A percentile compares a stretch with the other conserved stretches of the same genome.
Evolutionary conservation across 805 yeast species (phyloP).

Genomic region (Candida hispaniensis): DNA sequence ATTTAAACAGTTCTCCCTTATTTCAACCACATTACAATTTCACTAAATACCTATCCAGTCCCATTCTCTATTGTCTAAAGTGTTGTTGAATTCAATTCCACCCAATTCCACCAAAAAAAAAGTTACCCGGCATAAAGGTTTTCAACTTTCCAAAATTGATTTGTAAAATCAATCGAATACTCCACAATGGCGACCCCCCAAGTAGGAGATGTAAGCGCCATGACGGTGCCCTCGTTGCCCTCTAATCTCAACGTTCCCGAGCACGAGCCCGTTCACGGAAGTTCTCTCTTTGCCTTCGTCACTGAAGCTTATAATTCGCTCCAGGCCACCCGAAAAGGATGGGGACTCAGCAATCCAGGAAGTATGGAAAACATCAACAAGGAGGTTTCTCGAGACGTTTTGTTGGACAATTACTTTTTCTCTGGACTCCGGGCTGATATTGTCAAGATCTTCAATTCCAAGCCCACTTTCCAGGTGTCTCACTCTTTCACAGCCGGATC

Average conservation of each 20-base stretch:
- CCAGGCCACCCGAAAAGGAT: conserved; percentile 65
- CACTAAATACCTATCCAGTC: neutral
- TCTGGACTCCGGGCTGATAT: conserved; percentile 95
- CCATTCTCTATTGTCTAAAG: neutral
- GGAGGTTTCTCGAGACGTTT: conserved; percentile 90
- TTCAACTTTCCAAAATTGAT: conserved; percentile 11
- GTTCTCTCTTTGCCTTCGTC: conserved; percentile 70
- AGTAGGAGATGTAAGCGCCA: conserved; percentile 23
- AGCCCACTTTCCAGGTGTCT: conserved; percentile 93
- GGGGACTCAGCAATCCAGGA: conserved; percentile 86
- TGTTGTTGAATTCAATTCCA: conserved; percentile 3
- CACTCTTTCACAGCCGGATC: conserved; percentile 89
- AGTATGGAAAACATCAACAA: conserved; percentile 85
- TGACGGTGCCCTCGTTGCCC: conserved; percentile 19
- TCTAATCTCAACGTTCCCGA: conserved; percentile 16
- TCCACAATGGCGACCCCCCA: conserved; percentile 19
- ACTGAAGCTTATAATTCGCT: conserved; percentile 65
- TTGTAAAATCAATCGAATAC: too few species aligned
- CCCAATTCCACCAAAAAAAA: neutral
- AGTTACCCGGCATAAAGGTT: conserved; percentile 13
- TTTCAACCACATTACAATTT: too few species aligned
- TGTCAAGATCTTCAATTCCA: conserved; percentile 79
- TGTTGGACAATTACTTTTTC: conserved; percentile 79
- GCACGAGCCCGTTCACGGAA: conserved; percentile 42
- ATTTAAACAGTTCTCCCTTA: too few species aligned